These are phyloP conservation scores for Moniliophthora roreri DNA, from an alignment of 1,284 basidiomycete genomes.

Conservation along the genomic window DNA sequence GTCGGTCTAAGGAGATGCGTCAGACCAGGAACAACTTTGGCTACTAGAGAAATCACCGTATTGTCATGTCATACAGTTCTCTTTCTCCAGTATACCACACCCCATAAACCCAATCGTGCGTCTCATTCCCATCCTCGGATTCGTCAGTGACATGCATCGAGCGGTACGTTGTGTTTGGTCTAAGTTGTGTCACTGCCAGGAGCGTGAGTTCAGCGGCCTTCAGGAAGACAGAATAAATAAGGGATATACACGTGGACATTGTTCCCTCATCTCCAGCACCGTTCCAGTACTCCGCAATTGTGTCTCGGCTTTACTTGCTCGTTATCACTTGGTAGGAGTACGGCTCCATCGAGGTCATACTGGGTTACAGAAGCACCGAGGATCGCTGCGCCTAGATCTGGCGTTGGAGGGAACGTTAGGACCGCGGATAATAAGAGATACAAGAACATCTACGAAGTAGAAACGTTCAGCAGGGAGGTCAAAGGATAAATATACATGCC, in stretches of 20 bases:
- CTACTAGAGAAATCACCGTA: not conserved
- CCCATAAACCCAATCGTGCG: conserved; percentile 6
- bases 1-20: not conserved
- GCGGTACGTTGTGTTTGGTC: not conserved
- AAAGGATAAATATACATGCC: not conserved
- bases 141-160: not conserved
- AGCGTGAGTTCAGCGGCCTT: not conserved
- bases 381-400: conserved; percentile 4
- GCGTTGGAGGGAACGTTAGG: not conserved
- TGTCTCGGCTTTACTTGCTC: not conserved
- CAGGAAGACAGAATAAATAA: not conserved
- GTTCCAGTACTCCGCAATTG: conserved; percentile 8
- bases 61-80: conserved; percentile 5
- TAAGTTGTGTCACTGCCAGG: not conserved
- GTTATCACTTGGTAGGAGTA: not conserved
- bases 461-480: too few relatives aligned
- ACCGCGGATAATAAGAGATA: conserved; percentile 5
- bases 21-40: not conserved
- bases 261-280: not conserved
- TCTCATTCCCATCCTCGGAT: not conserved
- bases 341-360: not conserved
- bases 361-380: not conserved
- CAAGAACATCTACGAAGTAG: not conserved
- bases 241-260: not conserved
- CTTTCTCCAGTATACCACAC: conserved; percentile 8